These are phyloP conservation scores for Poa annua DNA, from an alignment of 176 grass and related monocot species.

Conservation along the genomic window DNA sequence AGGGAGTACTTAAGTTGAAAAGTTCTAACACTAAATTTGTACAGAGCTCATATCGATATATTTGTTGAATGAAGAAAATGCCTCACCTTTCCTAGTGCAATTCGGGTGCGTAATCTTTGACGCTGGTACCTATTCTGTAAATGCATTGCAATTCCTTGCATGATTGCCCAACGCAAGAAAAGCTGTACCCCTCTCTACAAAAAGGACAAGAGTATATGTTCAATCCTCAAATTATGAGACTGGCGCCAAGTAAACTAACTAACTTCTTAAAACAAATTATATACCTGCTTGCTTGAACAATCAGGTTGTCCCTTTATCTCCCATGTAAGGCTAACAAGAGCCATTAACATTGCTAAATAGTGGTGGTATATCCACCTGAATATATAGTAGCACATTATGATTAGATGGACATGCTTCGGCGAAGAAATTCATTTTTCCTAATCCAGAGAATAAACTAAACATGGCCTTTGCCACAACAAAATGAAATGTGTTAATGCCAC, in stretches of 20 bases:
- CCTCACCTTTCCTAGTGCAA: conserved; percentile 95
- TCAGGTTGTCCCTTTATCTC: conserved; percentile 93
- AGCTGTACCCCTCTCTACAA: conserved; percentile 88
- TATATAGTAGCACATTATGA: conserved; percentile 15
- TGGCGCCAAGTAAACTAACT: neutral
- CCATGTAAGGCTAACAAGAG: conserved; percentile 97
- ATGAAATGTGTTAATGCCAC: conserved; percentile 15
- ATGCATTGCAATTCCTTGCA: conserved; percentile 99
- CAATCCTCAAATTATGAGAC: conserved; percentile 1
- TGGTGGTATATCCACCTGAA: conserved; percentile 99
- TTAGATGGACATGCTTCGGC: conserved; percentile 13
- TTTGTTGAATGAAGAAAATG: conserved; percentile 14
- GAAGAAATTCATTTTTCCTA: neutral
- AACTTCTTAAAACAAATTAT: neutral
- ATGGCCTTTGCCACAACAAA: neutral
- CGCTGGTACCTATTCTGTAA: conserved; percentile 98
- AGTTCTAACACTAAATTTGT: neutral
- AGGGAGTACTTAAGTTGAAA: neutral
- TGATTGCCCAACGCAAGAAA: conserved; percentile 92
- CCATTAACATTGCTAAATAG: conserved; percentile 96
- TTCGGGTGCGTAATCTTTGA: conserved; percentile 95
- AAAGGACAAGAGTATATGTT: conserved; percentile 25
- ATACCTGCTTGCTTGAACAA: conserved; percentile 91
- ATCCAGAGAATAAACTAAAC: neutral
- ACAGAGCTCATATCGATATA: neutral